phyloP scores from a whole-genome alignment of 768 basidiomycete species.

The Tylopilus sp. region DNA sequence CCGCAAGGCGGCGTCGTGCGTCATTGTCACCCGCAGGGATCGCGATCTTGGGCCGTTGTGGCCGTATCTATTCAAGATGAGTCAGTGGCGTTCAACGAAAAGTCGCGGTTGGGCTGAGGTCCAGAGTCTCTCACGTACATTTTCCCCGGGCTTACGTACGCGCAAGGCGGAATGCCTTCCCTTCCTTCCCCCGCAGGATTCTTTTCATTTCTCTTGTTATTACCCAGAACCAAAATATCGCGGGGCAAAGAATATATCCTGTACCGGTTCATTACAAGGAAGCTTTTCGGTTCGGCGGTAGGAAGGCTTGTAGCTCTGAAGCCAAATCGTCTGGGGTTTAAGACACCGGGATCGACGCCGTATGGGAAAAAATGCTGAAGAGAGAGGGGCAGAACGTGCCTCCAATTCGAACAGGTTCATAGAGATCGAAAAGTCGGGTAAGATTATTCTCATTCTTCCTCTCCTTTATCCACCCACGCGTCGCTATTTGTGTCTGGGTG shows the following conservation, averaged over 20 bases:
- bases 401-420: conserved; percentile 8
- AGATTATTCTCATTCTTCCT: neutral
- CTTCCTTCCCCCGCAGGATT: conserved; percentile 1
- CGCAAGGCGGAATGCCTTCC: conserved; percentile 5
- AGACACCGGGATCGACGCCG: conserved; percentile 14
- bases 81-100: neutral
- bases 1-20: neutral
- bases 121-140: conserved; percentile 8
- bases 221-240: neutral
- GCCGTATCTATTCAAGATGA: neutral
- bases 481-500: conserved; percentile 15
- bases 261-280: neutral
- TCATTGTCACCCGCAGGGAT: conserved; percentile 9
- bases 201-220: neutral
- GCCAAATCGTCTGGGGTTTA: conserved; percentile 2
- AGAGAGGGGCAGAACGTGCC: conserved; percentile 5
- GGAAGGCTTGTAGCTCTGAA: neutral
- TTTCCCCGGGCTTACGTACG: conserved; percentile 17
- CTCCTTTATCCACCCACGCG: conserved; percentile 13
- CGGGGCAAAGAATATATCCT: conserved; percentile 1
- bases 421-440: neutral
- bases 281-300: neutral
- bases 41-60: neutral
- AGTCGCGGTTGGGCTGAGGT: neutral
- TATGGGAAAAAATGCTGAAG: neutral